Evolutionary conservation across 1,284 basidiomycete genomes (phyloP), one percentile per base, ranked within the genome.

Genomic region (Puccinia horiana): DNA sequence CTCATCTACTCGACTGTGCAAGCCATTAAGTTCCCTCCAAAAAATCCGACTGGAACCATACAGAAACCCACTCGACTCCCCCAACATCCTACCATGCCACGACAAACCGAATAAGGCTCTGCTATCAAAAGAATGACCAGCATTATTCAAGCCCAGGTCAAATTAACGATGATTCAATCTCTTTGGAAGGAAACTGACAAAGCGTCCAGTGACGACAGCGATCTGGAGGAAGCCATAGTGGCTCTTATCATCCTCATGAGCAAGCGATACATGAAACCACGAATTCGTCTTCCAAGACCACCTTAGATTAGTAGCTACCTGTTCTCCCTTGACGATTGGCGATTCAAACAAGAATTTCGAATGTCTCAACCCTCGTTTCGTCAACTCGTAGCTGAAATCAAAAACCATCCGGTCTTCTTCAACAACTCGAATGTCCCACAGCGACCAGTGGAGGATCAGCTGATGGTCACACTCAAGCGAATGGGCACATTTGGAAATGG

Each of bases 61-160:
- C 49, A 52, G 49, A 52, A 52, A n/a, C 56, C 56, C 8, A 58
- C 56, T 11, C 56, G 29, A 11, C 56, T 11, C 56, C 8, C 56
- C 56, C 8, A 58, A 58, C 20, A n/a, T n/a, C 56, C 8, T 11
- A 58, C 8, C 8, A 58, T 58, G 56, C 56, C 56, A 9, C 56
- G 29, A 9, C 56, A 58, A 58, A 58, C 56, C 8, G 29, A 58
- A n/a, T 8, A n/a, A 58, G 56, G 56, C 11, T 11, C 56, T 11
- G 56, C 56, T 11, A 58, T 58, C 56, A 58, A 58, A 58, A 58
- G 56, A 58, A 58, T n/a, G 56, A 58, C 56, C 56, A 9, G 56
- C 56, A 9, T 58, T 58, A n/a, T 58, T 58, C 23, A n/a, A n/a
- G 56, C 8, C 6, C 56, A 58, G 56, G 9, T 58, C 6, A 58